A percentile compares a stretch with the other conserved stretches of the same genome.
Conservation (phyloP, 192 early-diverging fungal species). For the Podila epigama region DNA sequence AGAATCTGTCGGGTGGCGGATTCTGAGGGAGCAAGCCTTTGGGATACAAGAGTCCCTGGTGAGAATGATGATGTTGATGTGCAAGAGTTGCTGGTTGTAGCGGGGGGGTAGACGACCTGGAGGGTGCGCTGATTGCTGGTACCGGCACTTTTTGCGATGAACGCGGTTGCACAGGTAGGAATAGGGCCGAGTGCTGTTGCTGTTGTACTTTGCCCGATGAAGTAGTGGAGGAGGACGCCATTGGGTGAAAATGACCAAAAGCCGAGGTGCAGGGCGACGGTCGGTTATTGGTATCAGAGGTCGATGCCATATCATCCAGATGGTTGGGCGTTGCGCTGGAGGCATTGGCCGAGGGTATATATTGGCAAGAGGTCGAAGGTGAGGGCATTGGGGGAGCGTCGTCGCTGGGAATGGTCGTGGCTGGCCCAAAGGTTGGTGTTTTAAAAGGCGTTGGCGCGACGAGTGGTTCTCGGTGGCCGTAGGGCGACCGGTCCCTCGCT, state of each 20-base stretch:
- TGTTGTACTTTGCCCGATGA: background rate
- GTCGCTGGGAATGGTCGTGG: background rate
- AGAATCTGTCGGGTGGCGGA: background rate
- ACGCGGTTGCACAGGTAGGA: background rate
- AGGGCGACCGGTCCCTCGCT: conserved; percentile 1
- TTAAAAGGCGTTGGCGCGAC: conserved; percentile 27
- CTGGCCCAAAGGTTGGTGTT: conserved; percentile 44
- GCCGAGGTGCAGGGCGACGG: conserved; percentile 21
- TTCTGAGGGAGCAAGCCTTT: background rate
- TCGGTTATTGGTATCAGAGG: background rate
- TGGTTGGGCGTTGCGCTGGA: conserved; percentile 10
- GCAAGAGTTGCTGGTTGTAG: too few species aligned
- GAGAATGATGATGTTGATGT: background rate
- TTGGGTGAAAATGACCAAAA: background rate
- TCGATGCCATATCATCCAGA: background rate
- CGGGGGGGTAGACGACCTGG: background rate
- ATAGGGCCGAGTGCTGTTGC: background rate
- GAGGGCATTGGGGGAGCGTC: conserved; percentile 20
- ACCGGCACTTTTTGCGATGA: background rate
- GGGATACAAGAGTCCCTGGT: background rate
- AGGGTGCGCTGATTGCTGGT: background rate
- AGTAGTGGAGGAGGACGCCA: background rate
- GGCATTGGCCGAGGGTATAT: conserved; percentile 21
- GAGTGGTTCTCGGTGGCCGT: background rate
- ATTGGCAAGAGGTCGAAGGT: conserved; percentile 17